phyloP scores from a whole-genome alignment of 495 filamentous ascomycete genomes.

The Platismatia glauca region DNA sequence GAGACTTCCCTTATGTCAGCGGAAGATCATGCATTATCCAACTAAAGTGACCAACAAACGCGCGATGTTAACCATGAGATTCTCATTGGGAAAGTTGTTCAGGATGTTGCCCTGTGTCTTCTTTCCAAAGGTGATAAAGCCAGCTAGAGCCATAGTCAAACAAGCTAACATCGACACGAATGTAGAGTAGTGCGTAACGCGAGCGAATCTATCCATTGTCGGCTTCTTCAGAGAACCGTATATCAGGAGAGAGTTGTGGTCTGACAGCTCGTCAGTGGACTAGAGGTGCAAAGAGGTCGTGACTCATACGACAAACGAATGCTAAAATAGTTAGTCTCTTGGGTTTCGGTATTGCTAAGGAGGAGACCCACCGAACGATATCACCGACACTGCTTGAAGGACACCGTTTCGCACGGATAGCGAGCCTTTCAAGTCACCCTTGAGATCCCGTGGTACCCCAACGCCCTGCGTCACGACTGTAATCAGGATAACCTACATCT shows the following conservation, averaged over 20 bases:
- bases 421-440: constrained; percentile 57
- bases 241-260: constrained; percentile 94
- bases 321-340: constrained; percentile 41
- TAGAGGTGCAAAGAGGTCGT: background rate
- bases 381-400: constrained; percentile 93
- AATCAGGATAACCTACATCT: constrained; percentile 50
- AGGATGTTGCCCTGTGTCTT: constrained; percentile 89
- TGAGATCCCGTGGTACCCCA: constrained; percentile 56
- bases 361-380: constrained; percentile 57
- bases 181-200: constrained; percentile 87
- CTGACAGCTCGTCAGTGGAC: constrained; percentile 28
- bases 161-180: constrained; percentile 82
- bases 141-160: constrained; percentile 75
- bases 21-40: background rate
- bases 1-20: constrained; percentile 43
- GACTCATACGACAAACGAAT: constrained; percentile 68
- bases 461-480: constrained; percentile 83
- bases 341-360: background rate
- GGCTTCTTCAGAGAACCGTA: constrained; percentile 92
- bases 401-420: constrained; percentile 74
- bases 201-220: constrained; percentile 86
- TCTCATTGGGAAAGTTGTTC: constrained; percentile 90
- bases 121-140: constrained; percentile 88
- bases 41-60: constrained; percentile 49
- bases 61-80: constrained; percentile 87